Percentiles rank a stretch among this genome's conserved stretches.
Conservation (phyloP, 371 early-diverging fungal species). For the Coemansia sp. region DNA sequence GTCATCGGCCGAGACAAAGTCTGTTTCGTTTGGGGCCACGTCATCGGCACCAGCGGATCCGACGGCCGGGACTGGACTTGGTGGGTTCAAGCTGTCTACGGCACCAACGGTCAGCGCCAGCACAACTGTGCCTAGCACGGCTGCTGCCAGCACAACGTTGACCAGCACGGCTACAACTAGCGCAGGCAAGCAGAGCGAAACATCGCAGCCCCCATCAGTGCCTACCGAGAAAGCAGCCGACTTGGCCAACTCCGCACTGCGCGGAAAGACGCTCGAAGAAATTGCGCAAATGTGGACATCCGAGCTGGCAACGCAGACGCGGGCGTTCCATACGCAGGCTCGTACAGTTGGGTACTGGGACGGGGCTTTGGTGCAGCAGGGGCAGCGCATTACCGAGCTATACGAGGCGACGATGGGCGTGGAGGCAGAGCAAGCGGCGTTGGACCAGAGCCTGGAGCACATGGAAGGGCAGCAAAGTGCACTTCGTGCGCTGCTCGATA, state of each 20-base stretch:
- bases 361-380: constrained; percentile 78
- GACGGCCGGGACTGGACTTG: constrained; percentile 35
- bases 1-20: constrained; percentile 16
- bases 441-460: constrained; percentile 80
- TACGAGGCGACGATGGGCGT: constrained; percentile 69
- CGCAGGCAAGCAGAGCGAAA: too few relatives aligned
- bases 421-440: constrained; percentile 71
- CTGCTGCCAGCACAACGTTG: constrained; percentile 8
- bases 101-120: constrained; percentile 38
- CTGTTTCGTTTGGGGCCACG: not conserved
- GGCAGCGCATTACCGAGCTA: constrained; percentile 73
- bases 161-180: not conserved
- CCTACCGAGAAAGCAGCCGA: constrained; percentile 46
- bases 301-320: constrained; percentile 74
- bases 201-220: too few relatives aligned
- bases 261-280: constrained; percentile 84
- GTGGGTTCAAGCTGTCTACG: constrained; percentile 41
- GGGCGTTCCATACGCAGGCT: constrained; percentile 84
- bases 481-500: constrained; percentile 70
- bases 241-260: constrained; percentile 57
- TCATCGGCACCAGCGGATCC: constrained; percentile 21
- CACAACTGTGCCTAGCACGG: not conserved
- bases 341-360: constrained; percentile 84
- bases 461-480: constrained; percentile 85
- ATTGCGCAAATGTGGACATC: constrained; percentile 82